A percentile compares a stretch with the other conserved stretches of the same genome.
These are phyloP conservation scores for Mollisia scopiformis DNA, from an alignment of 2,329 filamentous ascomycete species.

Conservation along the genomic window DNA sequence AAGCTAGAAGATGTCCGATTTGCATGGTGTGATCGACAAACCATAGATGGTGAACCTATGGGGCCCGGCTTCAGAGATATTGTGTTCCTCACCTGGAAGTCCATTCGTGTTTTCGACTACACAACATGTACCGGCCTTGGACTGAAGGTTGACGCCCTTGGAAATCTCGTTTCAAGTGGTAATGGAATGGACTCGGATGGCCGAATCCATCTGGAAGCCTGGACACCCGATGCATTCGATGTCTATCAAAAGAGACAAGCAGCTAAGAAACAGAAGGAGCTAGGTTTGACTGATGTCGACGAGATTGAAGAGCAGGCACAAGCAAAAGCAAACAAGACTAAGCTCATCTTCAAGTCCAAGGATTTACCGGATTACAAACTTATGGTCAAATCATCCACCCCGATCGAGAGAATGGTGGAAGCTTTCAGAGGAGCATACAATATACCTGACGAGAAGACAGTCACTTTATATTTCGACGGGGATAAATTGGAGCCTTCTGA, in stretches of 20 bases:
- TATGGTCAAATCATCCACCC: slow-evolving; percentile 56
- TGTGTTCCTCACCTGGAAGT: slow-evolving; percentile 80
- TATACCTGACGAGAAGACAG: slow-evolving; percentile 52
- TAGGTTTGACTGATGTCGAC: slow-evolving; percentile 26
- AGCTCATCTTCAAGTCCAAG: slow-evolving; percentile 57
- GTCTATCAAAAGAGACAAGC: slow-evolving; percentile 31
- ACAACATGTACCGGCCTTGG: slow-evolving; percentile 73
- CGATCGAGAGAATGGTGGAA: slow-evolving; percentile 62
- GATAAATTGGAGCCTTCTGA: slow-evolving; percentile 65
- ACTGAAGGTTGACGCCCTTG: slow-evolving; percentile 50
- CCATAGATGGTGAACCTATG: slow-evolving; percentile 44
- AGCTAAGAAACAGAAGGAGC: slow-evolving; percentile 12
- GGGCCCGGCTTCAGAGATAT: slow-evolving; percentile 47
- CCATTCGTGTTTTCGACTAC: slow-evolving; percentile 72
- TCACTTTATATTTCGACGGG: slow-evolving; percentile 76
- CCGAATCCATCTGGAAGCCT: slow-evolving; percentile 75
- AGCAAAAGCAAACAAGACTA: slow-evolving; percentile 42
- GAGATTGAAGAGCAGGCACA: slow-evolving; percentile 23
- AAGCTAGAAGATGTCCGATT: slow-evolving; percentile 67
- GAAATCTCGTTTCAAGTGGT: slow-evolving; percentile 31
- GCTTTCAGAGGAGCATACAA: slow-evolving; percentile 60
- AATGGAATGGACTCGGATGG: slow-evolving; percentile 52
- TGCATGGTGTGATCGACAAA: slow-evolving; percentile 70
- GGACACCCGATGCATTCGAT: slow-evolving; percentile 67
- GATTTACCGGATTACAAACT: slow-evolving; percentile 53